phyloP scores from a whole-genome alignment of 1,284 basidiomycete genomes.

The Trametes versicolor region DNA sequence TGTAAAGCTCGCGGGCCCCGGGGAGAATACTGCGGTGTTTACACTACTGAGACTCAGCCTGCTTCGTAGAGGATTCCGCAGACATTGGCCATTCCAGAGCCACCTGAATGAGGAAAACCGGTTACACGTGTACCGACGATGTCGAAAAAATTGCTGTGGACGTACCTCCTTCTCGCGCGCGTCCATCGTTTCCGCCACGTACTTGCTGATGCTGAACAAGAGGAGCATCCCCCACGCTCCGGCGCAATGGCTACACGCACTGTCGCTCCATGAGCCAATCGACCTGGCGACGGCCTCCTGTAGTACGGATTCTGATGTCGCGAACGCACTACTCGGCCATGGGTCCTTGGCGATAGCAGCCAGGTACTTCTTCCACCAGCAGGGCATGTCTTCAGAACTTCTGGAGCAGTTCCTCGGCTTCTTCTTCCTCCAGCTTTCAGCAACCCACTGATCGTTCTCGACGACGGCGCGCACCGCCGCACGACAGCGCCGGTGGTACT shows the following conservation, averaged over 20 bases:
- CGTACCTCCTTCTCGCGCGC: constrained; percentile 20
- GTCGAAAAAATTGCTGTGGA: neutral
- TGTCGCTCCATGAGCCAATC: too few relatives aligned
- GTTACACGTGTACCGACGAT: neutral
- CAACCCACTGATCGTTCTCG: constrained; percentile 15
- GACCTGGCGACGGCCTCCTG: neutral
- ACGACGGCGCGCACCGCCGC: constrained; percentile 17
- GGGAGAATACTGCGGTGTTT: too few relatives aligned
- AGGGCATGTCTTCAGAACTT: neutral
- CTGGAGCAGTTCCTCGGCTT: constrained; percentile 4
- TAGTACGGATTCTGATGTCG: neutral
- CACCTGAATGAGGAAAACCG: neutral
- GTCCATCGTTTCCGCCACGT: constrained; percentile 16
- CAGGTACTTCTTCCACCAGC: constrained; percentile 22
- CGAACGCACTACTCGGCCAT: constrained; percentile 17
- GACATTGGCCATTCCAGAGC: neutral
- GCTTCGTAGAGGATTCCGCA: too few relatives aligned
- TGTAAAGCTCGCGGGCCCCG: too few relatives aligned
- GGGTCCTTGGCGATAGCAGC: constrained; percentile 2
- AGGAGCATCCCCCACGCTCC: constrained; percentile 13
- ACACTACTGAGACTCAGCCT: too few relatives aligned
- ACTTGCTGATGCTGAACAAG: constrained; percentile 16
- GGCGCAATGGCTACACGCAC: neutral
- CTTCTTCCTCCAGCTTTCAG: constrained; percentile 4
- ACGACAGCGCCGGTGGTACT: constrained; percentile 25